phyloP scores from a whole-genome alignment of 768 basidiomycete genomes.

The Mycena belliarum region DNA sequence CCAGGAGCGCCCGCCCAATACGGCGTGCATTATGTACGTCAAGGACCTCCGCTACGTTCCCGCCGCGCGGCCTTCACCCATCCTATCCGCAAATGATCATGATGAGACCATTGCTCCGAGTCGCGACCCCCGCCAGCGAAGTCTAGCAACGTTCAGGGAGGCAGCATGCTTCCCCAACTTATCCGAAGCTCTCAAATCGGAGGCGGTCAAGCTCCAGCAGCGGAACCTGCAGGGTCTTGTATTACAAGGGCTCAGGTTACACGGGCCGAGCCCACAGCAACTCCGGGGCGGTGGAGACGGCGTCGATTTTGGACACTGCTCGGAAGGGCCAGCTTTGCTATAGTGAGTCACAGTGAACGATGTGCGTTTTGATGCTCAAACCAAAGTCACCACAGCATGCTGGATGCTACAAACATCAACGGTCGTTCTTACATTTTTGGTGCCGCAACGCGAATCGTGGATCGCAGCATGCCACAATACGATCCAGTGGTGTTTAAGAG shows the following conservation, averaged over 20 bases:
- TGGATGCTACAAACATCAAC: neutral
- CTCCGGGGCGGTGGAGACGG: neutral
- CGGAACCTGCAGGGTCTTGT: neutral
- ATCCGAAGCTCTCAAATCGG: neutral
- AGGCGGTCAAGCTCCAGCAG: neutral
- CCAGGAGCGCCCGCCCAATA: neutral
- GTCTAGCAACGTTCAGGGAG: neutral
- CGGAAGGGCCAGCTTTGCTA: neutral
- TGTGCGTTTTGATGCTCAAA: neutral
- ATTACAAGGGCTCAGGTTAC: neutral
- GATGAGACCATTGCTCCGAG: too few relatives aligned
- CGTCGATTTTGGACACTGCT: neutral
- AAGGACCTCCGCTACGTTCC: neutral
- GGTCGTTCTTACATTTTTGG: neutral
- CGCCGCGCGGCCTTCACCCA: too few relatives aligned
- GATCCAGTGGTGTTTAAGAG: neutral
- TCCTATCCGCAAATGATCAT: neutral
- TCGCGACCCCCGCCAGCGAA: too few relatives aligned
- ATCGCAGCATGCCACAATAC: too few relatives aligned
- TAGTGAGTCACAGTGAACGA: neutral
- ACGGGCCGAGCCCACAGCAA: neutral
- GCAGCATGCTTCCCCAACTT: neutral
- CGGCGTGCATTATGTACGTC: neutral
- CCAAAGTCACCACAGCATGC: neutral
- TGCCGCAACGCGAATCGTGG: neutral